Conservation (phyloP, 768 basidiomycete species). For the Chalciporus sphaerocephalus region DNA sequence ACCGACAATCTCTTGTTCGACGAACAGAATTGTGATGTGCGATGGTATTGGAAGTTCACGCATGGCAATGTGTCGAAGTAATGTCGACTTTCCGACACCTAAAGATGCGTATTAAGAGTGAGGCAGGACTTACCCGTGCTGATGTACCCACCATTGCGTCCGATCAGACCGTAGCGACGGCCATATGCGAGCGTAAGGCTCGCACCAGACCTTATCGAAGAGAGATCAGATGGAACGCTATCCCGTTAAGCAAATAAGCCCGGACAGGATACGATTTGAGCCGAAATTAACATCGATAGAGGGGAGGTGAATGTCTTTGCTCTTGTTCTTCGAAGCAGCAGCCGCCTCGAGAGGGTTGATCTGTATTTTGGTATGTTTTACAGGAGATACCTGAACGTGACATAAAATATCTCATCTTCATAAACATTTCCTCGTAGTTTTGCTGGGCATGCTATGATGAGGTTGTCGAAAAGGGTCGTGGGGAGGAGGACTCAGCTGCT, state of each 20-base stretch:
- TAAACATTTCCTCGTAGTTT: slow-evolving; percentile 98
- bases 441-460: slow-evolving; percentile 48
- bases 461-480: background rate
- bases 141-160: slow-evolving; percentile 61
- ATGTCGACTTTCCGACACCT: slow-evolving; percentile 96
- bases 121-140: background rate
- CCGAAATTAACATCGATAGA: slow-evolving; percentile 96
- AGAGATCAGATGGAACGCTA: slow-evolving; percentile 3
- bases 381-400: background rate
- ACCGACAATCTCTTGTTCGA: slow-evolving; percentile 97
- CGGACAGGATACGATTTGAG: slow-evolving; percentile 87
- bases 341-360: slow-evolving; percentile 90
- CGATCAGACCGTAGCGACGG: slow-evolving; percentile 87
- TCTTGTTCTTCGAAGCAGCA: slow-evolving; percentile 81
- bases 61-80: slow-evolving; percentile 90
- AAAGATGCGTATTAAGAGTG: background rate
- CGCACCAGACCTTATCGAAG: slow-evolving; percentile 62
- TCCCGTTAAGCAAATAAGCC: background rate
- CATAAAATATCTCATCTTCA: slow-evolving; percentile 63
- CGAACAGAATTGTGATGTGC: slow-evolving; percentile 95
- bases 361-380: slow-evolving; percentile 30
- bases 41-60: slow-evolving; percentile 91
- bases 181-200: slow-evolving; percentile 85
- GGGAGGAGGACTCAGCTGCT: slow-evolving; percentile 53
- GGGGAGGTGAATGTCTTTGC: slow-evolving; percentile 93